phyloP scores from a whole-genome alignment of 768 basidiomycete genomes.

The Russula sp. region DNA sequence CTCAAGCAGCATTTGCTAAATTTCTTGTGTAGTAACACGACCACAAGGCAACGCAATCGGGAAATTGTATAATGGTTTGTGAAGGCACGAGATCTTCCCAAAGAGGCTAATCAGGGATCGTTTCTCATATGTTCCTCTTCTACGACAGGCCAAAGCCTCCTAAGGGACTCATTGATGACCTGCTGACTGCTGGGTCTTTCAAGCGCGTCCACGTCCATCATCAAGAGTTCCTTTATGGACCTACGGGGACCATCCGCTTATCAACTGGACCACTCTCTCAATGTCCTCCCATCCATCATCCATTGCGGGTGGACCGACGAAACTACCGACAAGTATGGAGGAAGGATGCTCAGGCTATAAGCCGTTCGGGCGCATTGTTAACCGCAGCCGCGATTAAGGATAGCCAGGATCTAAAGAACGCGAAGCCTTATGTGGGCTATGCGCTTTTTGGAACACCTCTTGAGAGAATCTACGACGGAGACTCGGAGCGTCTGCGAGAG shows the following conservation, averaged over 20 bases:
- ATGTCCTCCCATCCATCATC: conserved; percentile 17
- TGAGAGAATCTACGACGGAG: too few relatives aligned
- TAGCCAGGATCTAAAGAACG: too few relatives aligned
- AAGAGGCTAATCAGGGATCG: conserved; percentile 13
- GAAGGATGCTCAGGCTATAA: neutral
- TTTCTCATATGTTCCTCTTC: conserved; percentile 33
- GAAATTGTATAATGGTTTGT: conserved; percentile 4
- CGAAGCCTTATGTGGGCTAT: too few relatives aligned
- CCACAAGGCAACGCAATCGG: conserved; percentile 4
- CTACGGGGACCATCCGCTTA: conserved; percentile 21
- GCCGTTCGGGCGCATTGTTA: too few relatives aligned
- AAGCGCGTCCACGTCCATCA: conserved; percentile 30
- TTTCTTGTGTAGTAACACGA: conserved; percentile 5
- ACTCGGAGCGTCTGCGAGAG: too few relatives aligned
- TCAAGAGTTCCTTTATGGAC: conserved; percentile 27
- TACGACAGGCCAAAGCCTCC: conserved; percentile 49
- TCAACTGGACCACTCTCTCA: conserved; percentile 20
- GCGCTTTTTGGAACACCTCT: too few relatives aligned
- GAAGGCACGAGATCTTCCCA: conserved; percentile 35
- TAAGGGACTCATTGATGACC: conserved; percentile 41
- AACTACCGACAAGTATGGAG: conserved; percentile 31
- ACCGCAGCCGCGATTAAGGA: too few relatives aligned
- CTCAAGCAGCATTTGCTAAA: neutral
- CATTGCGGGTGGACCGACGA: conserved; percentile 40
- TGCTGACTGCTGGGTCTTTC: conserved; percentile 34